These are phyloP conservation scores for Coemansia sp. DNA, from an alignment of 192 early-diverging fungal genomes.

Conservation along the genomic window DNA sequence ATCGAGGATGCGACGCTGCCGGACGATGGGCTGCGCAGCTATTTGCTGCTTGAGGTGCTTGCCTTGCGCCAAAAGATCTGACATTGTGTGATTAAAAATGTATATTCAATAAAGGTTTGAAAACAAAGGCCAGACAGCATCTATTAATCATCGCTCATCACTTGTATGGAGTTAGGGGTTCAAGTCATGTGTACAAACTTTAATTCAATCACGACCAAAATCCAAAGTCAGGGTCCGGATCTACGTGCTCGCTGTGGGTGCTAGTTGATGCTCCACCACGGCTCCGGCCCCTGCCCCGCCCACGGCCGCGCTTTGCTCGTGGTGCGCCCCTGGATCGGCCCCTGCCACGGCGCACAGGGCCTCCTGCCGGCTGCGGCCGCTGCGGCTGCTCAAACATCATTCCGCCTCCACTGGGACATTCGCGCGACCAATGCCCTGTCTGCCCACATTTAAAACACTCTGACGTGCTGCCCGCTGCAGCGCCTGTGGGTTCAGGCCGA, in stretches of 20 bases:
- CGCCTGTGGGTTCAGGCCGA: neutral
- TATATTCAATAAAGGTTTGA: neutral
- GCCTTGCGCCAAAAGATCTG: conserved; percentile 27
- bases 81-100: conserved; percentile 14
- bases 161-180: neutral
- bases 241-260: neutral
- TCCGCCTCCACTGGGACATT: conserved; percentile 23
- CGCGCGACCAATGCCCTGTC: conserved; percentile 47
- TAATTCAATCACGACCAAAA: conserved; percentile 12
- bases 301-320: neutral
- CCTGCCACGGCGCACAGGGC: conserved; percentile 12
- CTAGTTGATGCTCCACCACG: neutral
- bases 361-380: conserved; percentile 14
- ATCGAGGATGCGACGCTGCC: conserved; percentile 12
- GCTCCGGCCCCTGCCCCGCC: conserved; percentile 13
- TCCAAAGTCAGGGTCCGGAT: conserved; percentile 16
- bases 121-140: no score
- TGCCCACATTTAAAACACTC: conserved; percentile 40
- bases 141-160: neutral
- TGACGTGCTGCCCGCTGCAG: conserved; percentile 4
- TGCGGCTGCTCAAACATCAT: conserved; percentile 9
- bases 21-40: conserved; percentile 53
- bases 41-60: conserved; percentile 54
- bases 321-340: conserved; percentile 1
- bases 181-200: conserved; percentile 6